phyloP scores from a whole-genome alignment of 352 stramenopile genomes.

The Elongisporangium prolatum region DNA sequence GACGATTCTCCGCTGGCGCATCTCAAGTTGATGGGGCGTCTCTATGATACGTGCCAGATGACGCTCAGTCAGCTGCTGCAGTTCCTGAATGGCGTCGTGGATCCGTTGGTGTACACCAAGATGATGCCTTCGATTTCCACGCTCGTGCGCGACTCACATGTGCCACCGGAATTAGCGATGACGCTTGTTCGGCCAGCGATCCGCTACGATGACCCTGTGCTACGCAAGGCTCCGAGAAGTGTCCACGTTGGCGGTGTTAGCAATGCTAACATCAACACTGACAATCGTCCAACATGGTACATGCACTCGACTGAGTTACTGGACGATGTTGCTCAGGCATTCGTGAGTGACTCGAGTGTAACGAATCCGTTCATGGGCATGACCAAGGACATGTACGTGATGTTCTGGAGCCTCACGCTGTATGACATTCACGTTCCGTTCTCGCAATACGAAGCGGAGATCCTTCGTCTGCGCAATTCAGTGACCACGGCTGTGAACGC shows the following conservation, averaged over 20 bases:
- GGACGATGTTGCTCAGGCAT: constrained; percentile 45
- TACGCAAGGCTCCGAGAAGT: constrained; percentile 58
- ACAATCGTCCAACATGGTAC: constrained; percentile 39
- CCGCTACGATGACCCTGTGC: constrained; percentile 63
- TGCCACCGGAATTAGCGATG: constrained; percentile 73
- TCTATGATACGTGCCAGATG: constrained; percentile 85
- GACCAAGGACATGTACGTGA: constrained; percentile 73
- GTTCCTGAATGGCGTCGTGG: constrained; percentile 74
- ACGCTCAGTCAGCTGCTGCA: constrained; percentile 84
- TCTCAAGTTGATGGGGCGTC: constrained; percentile 71
- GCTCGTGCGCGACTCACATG: constrained; percentile 71
- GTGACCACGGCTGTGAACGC: constrained; percentile 27
- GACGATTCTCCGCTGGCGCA: constrained; percentile 51
- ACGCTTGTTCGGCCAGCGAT: constrained; percentile 73
- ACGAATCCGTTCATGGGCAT: constrained; percentile 59
- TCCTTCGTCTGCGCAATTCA: constrained; percentile 62
- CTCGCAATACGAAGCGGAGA: constrained; percentile 82
- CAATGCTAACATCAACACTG: constrained; percentile 16
- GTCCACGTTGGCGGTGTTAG: constrained; percentile 37
- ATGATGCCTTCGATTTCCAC: constrained; percentile 63
- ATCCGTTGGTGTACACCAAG: constrained; percentile 60
- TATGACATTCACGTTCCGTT: constrained; percentile 88
- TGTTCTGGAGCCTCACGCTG: constrained; percentile 83
- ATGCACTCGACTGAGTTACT: constrained; percentile 62
- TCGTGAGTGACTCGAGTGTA: constrained; percentile 19